Conservation (phyloP, 1,284 basidiomycete genomes). For the Wallemia hederae region DNA sequence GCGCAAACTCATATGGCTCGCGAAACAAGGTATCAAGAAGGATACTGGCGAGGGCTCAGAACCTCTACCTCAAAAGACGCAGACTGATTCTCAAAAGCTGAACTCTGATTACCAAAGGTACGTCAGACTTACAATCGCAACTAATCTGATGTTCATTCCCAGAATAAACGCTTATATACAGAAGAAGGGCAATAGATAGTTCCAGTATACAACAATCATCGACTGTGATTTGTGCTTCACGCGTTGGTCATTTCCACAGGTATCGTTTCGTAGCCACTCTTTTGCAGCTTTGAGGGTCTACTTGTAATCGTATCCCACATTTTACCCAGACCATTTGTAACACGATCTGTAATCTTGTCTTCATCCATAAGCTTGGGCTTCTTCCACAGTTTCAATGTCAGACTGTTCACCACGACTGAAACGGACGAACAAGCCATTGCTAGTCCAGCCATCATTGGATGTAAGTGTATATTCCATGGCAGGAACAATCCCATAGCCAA, state of each 20-base stretch:
- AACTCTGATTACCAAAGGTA: neutral
- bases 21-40: neutral
- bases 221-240: neutral
- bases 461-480: conserved; percentile 69
- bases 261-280: neutral
- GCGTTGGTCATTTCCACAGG: neutral
- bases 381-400: conserved; percentile 34
- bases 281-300: neutral
- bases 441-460: conserved; percentile 90
- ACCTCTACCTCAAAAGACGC: neutral
- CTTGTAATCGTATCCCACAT: neutral
- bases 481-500: conserved; percentile 91
- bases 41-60: neutral
- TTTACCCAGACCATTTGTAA: neutral
- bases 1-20: neutral
- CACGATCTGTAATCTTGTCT: neutral
- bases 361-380: conserved; percentile 7
- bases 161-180: neutral
- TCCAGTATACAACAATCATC: neutral
- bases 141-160: neutral
- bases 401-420: conserved; percentile 68
- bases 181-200: neutral
- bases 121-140: neutral
- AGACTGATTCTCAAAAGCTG: neutral
- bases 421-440: conserved; percentile 97